Base-by-base conservation (phyloP, 2,329 filamentous ascomycete species). In the Exophiala sideris region DNA sequence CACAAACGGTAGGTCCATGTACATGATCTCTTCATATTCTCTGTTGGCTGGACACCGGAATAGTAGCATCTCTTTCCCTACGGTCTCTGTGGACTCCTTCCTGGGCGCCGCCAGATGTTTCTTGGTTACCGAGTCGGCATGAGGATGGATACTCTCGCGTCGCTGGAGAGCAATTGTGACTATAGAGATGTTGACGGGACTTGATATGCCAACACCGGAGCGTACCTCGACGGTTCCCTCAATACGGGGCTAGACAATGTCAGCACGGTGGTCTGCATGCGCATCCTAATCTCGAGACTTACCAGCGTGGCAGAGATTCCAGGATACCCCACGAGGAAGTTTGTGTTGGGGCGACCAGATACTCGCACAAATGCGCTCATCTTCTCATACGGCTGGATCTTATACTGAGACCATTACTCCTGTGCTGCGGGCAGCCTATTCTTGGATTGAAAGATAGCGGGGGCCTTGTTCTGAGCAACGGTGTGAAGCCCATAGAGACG, bases 151-250 rank as follows among this genome's bases (percentile, higher is more conserved):
- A 52, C 90, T 94, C 76, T 99, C 94, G 76, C 90, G 86, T 66
- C 91, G 86, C 68, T 95, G 91, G 52, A 99, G 82, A 66, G 87
- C 91, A 77, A 99, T 95, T 65, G 91, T 91, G 63, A 97, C 92
- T 63, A 96, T 83, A 45, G 91, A 96, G 67, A 99, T 80, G 68
- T 87, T 84, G 65, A 97, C 91, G 39, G 94, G 91, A 65, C 91
- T 91, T 14, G 91, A 92, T 66, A 88, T 86, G 57, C 94, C 92
- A 59, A 86, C 80, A 50, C 85, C 85, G 39, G 94, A 94, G 57
- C 94, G 85, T 65, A 99, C 94, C 76, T 97, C 94, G 69, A 99
- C 94, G 70, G 94, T 95, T 66, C 94, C 94, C 79, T 96, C 92
- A 75, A 99, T 92, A 69, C 94, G 88, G 67, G 94, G 94, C 90